Evolutionary conservation across 164 flowering plant species (phyloP).

Genomic region (Aristolochia fimbriata): DNA sequence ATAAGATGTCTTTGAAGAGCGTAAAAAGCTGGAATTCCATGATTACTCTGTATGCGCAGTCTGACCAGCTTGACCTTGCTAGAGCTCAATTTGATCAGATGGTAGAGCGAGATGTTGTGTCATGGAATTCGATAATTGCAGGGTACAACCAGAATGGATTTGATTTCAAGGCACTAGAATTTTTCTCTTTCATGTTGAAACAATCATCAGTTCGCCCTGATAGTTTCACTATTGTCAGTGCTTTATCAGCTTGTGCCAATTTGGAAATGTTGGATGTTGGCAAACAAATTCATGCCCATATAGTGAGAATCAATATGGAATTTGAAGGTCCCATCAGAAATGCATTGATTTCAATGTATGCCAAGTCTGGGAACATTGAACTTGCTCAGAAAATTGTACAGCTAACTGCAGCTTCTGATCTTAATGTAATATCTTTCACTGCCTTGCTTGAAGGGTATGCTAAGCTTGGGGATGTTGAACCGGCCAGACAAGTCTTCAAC

Average conservation of each 20-base stretch:
- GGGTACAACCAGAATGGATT: slow-evolving; percentile 21
- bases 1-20: slow-evolving; percentile 40
- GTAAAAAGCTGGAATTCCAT: slow-evolving; percentile 54
- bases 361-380: slow-evolving; percentile 56
- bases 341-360: slow-evolving; percentile 78
- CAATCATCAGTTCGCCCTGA: slow-evolving; percentile 15
- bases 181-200: slow-evolving; percentile 17
- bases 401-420: slow-evolving; percentile 18
- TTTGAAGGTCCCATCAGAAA: slow-evolving; percentile 43
- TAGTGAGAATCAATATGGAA: slow-evolving; percentile 29
- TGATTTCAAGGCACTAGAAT: slow-evolving; percentile 14
- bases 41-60: slow-evolving; percentile 51
- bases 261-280: slow-evolving; percentile 21
- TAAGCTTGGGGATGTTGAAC: slow-evolving; percentile 58
- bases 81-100: slow-evolving; percentile 37
- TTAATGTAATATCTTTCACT: slow-evolving; percentile 58
- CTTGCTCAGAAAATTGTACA: slow-evolving; percentile 43
- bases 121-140: slow-evolving; percentile 28
- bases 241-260: slow-evolving; percentile 38
- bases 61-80: slow-evolving; percentile 50
- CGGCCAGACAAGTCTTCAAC: slow-evolving; percentile 64
- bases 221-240: slow-evolving; percentile 30
- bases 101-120: slow-evolving; percentile 19
- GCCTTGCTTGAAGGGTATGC: slow-evolving; percentile 71
- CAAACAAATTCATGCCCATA: slow-evolving; percentile 26